Conservation (phyloP, 352 stramenopile genomes). For the Pythium grandisporangium region DNA sequence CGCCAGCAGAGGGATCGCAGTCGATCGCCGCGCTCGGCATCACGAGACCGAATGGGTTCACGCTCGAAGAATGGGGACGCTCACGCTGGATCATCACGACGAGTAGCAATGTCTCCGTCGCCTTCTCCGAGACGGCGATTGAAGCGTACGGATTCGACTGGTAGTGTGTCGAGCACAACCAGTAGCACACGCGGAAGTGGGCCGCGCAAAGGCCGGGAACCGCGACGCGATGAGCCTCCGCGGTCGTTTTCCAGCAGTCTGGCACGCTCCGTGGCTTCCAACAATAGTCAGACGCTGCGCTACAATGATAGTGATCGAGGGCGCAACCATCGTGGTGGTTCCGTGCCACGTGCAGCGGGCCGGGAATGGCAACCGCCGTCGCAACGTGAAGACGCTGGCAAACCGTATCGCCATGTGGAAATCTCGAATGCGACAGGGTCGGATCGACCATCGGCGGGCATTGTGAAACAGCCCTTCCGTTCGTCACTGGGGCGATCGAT, state of each 20-base stretch:
- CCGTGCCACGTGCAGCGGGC: background rate
- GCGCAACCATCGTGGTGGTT: background rate
- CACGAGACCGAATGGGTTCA: too few relatives aligned
- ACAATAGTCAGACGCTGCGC: too few relatives aligned
- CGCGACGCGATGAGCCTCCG: slow-evolving; percentile 2
- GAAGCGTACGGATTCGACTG: too few relatives aligned
- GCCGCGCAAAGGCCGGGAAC: background rate
- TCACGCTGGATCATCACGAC: too few relatives aligned
- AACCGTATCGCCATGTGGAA: slow-evolving; percentile 13
- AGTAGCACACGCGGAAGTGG: too few relatives aligned
- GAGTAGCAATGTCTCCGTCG: too few relatives aligned
- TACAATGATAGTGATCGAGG: slow-evolving; percentile 1
- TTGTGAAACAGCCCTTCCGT: slow-evolving; percentile 7
- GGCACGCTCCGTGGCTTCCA: slow-evolving; percentile 2
- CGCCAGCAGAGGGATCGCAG: too few relatives aligned
- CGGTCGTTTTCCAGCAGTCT: slow-evolving; percentile 11
- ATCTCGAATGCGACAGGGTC: slow-evolving; percentile 6
- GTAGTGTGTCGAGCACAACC: too few relatives aligned
- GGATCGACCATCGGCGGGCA: too few relatives aligned
- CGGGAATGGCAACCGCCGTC: background rate
- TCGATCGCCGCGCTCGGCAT: too few relatives aligned
- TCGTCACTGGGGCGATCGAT: slow-evolving; percentile 12
- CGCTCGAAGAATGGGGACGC: too few relatives aligned
- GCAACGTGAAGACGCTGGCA: slow-evolving; percentile 4
- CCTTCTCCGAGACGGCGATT: too few relatives aligned